A percentile compares a stretch with the other conserved stretches of the same genome.
These are phyloP conservation scores for Neurospora sp. DNA, from an alignment of 2,329 filamentous ascomycete species.

Conservation along the genomic window DNA sequence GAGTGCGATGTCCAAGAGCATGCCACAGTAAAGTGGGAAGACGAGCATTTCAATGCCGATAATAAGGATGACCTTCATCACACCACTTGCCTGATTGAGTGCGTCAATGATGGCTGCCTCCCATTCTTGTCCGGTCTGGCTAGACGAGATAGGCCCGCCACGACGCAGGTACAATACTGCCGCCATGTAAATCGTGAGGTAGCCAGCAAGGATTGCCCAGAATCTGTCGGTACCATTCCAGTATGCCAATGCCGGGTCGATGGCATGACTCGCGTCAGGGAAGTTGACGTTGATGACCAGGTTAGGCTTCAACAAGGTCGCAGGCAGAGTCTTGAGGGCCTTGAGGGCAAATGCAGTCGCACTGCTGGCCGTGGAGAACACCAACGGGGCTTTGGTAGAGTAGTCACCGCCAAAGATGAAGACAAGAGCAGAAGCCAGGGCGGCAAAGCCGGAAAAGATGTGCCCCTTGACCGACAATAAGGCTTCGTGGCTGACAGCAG, in stretches of 20 bases:
- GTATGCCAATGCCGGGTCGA: slow-evolving; percentile 51
- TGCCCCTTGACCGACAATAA: slow-evolving; percentile 49
- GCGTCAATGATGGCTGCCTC: slow-evolving; percentile 74
- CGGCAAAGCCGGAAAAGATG: slow-evolving; percentile 30
- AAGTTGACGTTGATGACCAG: slow-evolving; percentile 50
- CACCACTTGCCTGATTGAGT: slow-evolving; percentile 86
- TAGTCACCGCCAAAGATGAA: slow-evolving; percentile 38
- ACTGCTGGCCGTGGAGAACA: slow-evolving; percentile 14
- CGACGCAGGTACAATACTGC: slow-evolving; percentile 72
- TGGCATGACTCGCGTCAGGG: slow-evolving; percentile 24
- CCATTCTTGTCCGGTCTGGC: slow-evolving; percentile 46
- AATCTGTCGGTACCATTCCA: slow-evolving; percentile 58
- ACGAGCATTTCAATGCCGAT: slow-evolving; percentile 99
- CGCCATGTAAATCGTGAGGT: slow-evolving; percentile 62
- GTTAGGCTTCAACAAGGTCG: slow-evolving; percentile 33
- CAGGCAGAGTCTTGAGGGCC: slow-evolving; percentile 24
- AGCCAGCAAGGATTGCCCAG: slow-evolving; percentile 71
- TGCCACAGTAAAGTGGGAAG: slow-evolving; percentile 90
- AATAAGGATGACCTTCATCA: slow-evolving; percentile 95
- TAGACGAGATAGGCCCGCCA: slow-evolving; percentile 55
- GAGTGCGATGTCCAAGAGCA: slow-evolving; percentile 79
- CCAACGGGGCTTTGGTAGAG: slow-evolving; percentile 19
- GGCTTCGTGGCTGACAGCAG: slow-evolving; percentile 63
- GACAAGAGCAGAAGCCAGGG: slow-evolving; percentile 27
- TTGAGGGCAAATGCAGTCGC: slow-evolving; percentile 14